Base-by-base conservation (phyloP, 1,284 basidiomycete genomes). In the Moniliophthora roreri region DNA sequence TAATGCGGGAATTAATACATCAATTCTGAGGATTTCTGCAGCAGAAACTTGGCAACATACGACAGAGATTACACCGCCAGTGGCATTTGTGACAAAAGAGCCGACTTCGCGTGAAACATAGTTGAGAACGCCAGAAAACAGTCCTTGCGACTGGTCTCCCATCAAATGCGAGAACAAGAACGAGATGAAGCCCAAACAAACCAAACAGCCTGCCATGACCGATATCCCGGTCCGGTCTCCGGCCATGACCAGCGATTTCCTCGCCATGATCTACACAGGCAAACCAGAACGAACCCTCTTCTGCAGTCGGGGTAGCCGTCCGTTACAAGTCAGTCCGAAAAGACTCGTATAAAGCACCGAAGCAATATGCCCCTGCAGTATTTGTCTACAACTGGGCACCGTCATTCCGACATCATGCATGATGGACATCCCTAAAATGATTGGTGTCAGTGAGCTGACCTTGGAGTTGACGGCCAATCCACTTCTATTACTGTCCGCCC, bases 71-170 rank as follows among this genome's bases (percentile, higher is more conserved):
- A 64, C 58, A 15, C 70, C 70, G 2, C 85, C 84, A 3, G 82
- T 81, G 48, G 87, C 88, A 60, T 74, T 84, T 36, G 77, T 69
- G 16, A 89, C 76, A 66, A 90, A 90, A 13, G 83, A 84, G 46
- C 82, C 82, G 26, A 90, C 62, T 65, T 90, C 87, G 42, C 80
- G 73, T n/a, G 87, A 80, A 3, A 90, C 79, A 63, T 84, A 87
- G 63, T 69, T 78, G 60, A 89, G 75, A 6, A 89, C 84, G 57
- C 80, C 81, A 4, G 84, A 81, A 38, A 90, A 62, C 10, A 89
- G 61, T 51, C 85, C 79, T 10, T 39, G 37, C 5, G 53, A 54
- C 15, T 18, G 23, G 13, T 46, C 44, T 24, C 44, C 44, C 44
- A 46, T 46, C 44, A 46, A 46, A 46, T 46, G 9, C 16, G 44